Percentiles rank a stretch among this genome's conserved stretches.
Evolutionary conservation across 164 flowering plant species (phyloP).

Genomic region (Echeveria elegans): DNA sequence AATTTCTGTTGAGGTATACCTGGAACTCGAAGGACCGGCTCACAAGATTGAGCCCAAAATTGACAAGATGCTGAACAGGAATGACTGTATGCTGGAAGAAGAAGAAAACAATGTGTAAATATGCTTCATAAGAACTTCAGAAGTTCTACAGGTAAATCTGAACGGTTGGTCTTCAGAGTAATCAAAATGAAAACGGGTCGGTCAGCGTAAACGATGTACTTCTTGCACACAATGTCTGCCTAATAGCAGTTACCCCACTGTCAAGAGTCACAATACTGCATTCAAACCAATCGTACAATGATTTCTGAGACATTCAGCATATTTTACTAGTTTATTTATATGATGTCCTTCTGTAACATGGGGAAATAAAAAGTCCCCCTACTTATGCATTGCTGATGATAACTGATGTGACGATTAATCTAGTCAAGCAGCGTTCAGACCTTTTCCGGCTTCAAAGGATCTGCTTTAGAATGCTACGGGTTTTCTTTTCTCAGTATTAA

Average conservation of each 20-base stretch:
- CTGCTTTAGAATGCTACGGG: not conserved
- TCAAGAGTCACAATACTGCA: not conserved
- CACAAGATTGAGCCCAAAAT: constrained; percentile 83
- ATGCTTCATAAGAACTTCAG: not conserved
- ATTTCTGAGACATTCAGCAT: not conserved
- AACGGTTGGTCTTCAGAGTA: not conserved
- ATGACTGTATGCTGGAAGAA: constrained; percentile 75
- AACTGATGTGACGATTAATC: not conserved
- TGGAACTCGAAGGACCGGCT: constrained; percentile 96
- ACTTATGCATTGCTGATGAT: not conserved
- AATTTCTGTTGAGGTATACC: constrained; percentile 27
- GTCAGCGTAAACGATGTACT: too few relatives aligned
- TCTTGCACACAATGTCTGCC: too few relatives aligned
- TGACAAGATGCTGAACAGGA: constrained; percentile 85
- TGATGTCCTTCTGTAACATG: not conserved
- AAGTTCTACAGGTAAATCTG: not conserved
- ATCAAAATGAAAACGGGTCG: not conserved
- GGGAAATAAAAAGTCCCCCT: not conserved
- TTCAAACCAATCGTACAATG: not conserved
- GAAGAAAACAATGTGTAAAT: not conserved
- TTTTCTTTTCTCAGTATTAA: not conserved
- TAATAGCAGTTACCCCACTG: too few relatives aligned
- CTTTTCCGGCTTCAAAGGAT: not conserved
- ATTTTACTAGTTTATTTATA: not conserved
- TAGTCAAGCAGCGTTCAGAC: not conserved